Evolutionary conservation across 345 rosid genomes (phyloP).

Genomic region (Brassica cretica): DNA sequence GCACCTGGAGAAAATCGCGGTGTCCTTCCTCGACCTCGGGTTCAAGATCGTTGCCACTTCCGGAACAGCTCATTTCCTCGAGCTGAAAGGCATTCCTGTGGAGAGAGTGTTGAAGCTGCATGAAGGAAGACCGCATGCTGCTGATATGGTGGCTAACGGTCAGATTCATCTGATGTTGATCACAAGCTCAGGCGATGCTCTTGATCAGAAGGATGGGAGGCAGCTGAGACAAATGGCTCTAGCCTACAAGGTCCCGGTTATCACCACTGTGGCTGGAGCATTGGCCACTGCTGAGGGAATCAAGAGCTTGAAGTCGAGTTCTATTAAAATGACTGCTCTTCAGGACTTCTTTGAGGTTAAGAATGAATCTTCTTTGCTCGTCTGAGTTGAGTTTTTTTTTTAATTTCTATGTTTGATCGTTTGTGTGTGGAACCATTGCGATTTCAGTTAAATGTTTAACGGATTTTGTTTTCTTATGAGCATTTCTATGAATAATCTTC

Average conservation of each 20-base stretch:
- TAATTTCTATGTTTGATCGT: constrained; percentile 4
- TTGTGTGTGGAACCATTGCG: constrained; percentile 16
- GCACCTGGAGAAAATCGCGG: constrained; percentile 76
- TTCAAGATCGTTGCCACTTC: constrained; percentile 81
- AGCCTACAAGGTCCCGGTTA: constrained; percentile 86
- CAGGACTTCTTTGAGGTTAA: constrained; percentile 77
- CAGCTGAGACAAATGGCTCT: constrained; percentile 91
- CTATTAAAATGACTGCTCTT: constrained; percentile 70
- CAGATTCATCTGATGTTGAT: constrained; percentile 89
- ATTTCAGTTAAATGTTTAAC: constrained; percentile 5
- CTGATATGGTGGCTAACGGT: constrained; percentile 92
- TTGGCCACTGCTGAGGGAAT: constrained; percentile 88
- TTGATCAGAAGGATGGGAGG: constrained; percentile 86
- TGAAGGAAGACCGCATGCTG: constrained; percentile 94
- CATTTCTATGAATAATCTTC: constrained; percentile 31
- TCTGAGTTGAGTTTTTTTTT: constrained; percentile 27
- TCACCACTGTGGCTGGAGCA: constrained; percentile 92
- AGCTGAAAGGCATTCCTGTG: constrained; percentile 66
- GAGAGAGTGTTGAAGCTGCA: constrained; percentile 91
- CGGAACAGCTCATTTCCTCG: constrained; percentile 87
- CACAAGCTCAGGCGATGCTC: constrained; percentile 82
- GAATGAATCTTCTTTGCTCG: constrained; percentile 28
- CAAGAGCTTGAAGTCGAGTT: constrained; percentile 65
- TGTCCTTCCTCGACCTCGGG: constrained; percentile 67
- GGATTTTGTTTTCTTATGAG: constrained; percentile 23